Evolutionary conservation across 768 basidiomycete genomes (phyloP).

Genomic region (Boletus pseudopeckii): DNA sequence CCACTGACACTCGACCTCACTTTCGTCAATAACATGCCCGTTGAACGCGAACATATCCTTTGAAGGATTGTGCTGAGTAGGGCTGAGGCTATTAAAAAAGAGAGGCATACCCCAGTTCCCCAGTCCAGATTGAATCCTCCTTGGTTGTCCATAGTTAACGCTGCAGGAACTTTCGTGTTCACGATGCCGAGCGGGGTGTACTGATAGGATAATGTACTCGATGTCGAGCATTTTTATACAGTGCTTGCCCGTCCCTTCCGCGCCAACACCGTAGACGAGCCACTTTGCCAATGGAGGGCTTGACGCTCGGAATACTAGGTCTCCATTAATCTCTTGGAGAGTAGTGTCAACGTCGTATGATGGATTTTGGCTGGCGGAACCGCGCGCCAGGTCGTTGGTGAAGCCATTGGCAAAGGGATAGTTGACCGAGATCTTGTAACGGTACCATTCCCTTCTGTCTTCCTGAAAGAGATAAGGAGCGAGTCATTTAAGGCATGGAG

Average conservation of each 20-base stretch:
- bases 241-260: neutral
- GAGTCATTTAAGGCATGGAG: neutral
- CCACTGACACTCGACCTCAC: conserved; percentile 4
- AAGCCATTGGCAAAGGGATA: neutral
- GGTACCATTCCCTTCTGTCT: neutral
- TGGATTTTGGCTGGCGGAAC: neutral
- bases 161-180: neutral
- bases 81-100: neutral
- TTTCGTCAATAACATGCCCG: neutral
- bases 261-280: neutral
- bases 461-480: neutral
- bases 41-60: conserved; percentile 8
- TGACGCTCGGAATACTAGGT: neutral
- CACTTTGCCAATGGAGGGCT: neutral
- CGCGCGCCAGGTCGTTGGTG: neutral
- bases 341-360: neutral
- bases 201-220: neutral
- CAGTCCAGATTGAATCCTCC: neutral
- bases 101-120: neutral
- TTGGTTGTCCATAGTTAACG: neutral
- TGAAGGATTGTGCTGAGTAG: neutral
- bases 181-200: neutral
- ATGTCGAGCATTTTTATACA: conserved; percentile 4
- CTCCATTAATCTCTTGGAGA: neutral
- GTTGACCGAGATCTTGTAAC: neutral